Evolutionary conservation across 1,139 yeast genomes (phyloP).

Genomic region (Tardiomyces blankii): DNA sequence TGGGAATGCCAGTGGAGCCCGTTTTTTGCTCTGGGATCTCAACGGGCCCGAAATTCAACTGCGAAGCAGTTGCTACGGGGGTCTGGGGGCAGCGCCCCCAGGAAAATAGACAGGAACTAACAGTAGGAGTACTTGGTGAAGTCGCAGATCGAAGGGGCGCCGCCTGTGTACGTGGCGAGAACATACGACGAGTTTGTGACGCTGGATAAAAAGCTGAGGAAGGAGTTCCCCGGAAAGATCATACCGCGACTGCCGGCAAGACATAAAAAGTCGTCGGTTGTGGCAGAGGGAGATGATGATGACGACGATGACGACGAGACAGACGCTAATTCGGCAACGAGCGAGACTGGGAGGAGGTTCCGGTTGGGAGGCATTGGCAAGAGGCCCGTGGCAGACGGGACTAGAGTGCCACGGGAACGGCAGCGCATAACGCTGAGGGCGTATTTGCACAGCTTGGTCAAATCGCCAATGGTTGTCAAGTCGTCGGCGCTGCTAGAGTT

Average conservation of each 20-base stretch:
- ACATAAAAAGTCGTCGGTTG: conserved; percentile 28
- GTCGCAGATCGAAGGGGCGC: conserved; percentile 23
- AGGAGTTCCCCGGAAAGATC: conserved; percentile 58
- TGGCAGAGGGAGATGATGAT: conserved; percentile 5
- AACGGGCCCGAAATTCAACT: too few species aligned
- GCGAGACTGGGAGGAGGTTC: not conserved
- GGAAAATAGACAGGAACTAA: conserved; percentile 2
- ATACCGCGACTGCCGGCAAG: conserved; percentile 55
- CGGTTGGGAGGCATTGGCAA: not conserved
- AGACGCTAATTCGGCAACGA: not conserved
- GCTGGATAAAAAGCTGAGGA: conserved; percentile 41
- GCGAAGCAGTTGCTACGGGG: not conserved
- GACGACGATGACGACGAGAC: not conserved
- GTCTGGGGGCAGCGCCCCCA: too few species aligned
- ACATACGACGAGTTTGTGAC: conserved; percentile 55
- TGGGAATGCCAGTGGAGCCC: too few species aligned
- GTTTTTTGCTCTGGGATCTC: too few species aligned
- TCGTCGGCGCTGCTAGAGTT: conserved; percentile 44
- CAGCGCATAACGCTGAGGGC: conserved; percentile 68
- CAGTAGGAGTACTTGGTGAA: conserved; percentile 23
- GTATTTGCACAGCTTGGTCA: conserved; percentile 44
- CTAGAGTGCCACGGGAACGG: conserved; percentile 44
- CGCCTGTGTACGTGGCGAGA: conserved; percentile 42
- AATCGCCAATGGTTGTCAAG: conserved; percentile 44
- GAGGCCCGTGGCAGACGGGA: not conserved